Evolutionary conservation across 495 filamentous ascomycete genomes (phyloP), one percentile per base, ranked within the genome.

Genomic region (Hyaloscypha bicolor): DNA sequence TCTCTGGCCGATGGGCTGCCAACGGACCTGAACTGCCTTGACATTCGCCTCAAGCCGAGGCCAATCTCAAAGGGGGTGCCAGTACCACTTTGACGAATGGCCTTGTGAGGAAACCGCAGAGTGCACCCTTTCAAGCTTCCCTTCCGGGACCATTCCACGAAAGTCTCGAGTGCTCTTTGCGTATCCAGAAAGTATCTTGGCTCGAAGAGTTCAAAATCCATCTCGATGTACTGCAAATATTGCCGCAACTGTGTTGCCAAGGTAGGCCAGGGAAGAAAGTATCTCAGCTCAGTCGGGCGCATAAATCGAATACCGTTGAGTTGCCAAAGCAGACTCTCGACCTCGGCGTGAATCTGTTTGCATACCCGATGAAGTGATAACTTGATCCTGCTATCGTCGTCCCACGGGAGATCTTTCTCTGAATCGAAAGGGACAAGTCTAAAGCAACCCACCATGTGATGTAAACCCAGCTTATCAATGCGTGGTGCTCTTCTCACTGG

Each of bases 261-360:
- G 16, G 42, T 48, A 48, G 42, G 42, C 42, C 42, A 48, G 8
- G 42, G 42, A 19, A 56, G 12, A 56, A 29, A 56, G 22, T 56
- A 30, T 11, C 53, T 8, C 11, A 29, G 22, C n/a, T 62, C 39
- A 51, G 21, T 62, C 19, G 33, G 21, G 2, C 35, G 33, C 22
- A 62, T 6, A 30, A 21, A 29, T 9, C 48, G 48, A 30, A 31
- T 35, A 19, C 45, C 51, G 14, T 32, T 48, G 6, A 48, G 22
- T 55, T 55, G 6, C 61, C 61, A 63, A 9, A 63, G 25, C 21
- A 63, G 8, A 22, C 30, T 14, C 45, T 55, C 51, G 22, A n/a
- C 14, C 33, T 63, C 61, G 2, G 45, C 14, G 61, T 63, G 45
- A 31, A 63, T 55, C 21, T 63, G 61, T 35, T 55, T 63, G 45